A percentile compares a stretch with the other conserved stretches of the same genome.
Evolutionary conservation across 129 eudicot genomes (phyloP).

Genomic region (Pseudognaphalium luteoalbum): DNA sequence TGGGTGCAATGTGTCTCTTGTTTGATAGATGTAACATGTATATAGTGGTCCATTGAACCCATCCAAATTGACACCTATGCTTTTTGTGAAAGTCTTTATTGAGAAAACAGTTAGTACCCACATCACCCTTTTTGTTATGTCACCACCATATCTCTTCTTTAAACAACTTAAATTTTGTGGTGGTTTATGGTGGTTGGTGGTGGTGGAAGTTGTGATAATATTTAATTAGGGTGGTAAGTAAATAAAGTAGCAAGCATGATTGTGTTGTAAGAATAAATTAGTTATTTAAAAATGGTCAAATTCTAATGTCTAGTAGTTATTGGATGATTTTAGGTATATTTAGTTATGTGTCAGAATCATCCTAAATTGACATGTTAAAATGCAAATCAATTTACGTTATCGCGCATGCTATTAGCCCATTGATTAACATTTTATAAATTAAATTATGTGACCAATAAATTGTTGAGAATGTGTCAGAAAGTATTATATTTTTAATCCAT

Average conservation of each 20-base stretch:
- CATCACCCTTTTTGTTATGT: conserved; percentile 34
- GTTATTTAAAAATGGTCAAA: conserved; percentile 7
- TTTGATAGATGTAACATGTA: conserved; percentile 26
- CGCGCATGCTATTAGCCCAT: conserved; percentile 15
- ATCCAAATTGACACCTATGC: conserved; percentile 6
- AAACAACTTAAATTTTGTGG: not conserved
- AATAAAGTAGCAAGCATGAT: conserved; percentile 6
- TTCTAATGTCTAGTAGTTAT: conserved; percentile 6
- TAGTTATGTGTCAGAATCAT: not conserved
- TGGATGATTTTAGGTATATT: conserved; percentile 9
- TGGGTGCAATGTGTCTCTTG: conserved; percentile 30
- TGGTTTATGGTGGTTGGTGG: conserved; percentile 11
- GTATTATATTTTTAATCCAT: too few relatives aligned
- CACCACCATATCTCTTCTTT: conserved; percentile 28
- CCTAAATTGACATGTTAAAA: not conserved
- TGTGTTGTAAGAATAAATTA: not conserved
- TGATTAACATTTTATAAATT: too few relatives aligned
- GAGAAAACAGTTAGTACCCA: conserved; percentile 32
- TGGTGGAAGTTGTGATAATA: conserved; percentile 10
- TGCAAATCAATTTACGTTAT: conserved; percentile 7
- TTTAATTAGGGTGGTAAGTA: conserved; percentile 1
- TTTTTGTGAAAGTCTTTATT: conserved; percentile 32
- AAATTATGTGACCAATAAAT: not conserved
- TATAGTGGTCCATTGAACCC: conserved; percentile 44
- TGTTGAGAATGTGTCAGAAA: not conserved